Percentiles rank a stretch among this genome's conserved stretches.
phyloP scores from a whole-genome alignment of 2,329 filamentous ascomycete species.

The Fulvia fulva region DNA sequence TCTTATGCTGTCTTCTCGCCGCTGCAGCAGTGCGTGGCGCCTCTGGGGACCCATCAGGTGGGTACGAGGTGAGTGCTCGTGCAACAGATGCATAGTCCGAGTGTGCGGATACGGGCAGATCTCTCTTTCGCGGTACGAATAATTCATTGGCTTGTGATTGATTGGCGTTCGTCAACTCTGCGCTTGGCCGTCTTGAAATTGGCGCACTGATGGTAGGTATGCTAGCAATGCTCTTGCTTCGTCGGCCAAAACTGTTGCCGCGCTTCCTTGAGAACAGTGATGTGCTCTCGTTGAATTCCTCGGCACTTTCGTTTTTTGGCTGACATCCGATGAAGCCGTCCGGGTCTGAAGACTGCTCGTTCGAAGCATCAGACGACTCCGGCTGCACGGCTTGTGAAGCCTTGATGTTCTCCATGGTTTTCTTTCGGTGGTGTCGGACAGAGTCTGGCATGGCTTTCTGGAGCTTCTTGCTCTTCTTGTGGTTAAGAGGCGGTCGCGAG shows the following conservation, averaged over 20 bases:
- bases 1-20: slow-evolving; percentile 1
- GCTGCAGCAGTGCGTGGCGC: slow-evolving; percentile 2
- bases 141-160: background rate
- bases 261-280: slow-evolving; percentile 11
- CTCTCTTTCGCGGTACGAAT: background rate
- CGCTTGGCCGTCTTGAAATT: background rate
- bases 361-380: background rate
- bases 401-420: slow-evolving; percentile 18
- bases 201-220: background rate
- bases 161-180: background rate
- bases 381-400: background rate
- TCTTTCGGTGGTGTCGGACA: slow-evolving; percentile 20
- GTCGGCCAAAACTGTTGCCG: slow-evolving; percentile 22
- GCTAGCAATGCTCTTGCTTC: slow-evolving; percentile 14
- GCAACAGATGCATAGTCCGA: slow-evolving; percentile 3
- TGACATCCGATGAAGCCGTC: slow-evolving; percentile 5
- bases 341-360: slow-evolving; percentile 4
- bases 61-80: slow-evolving; percentile 8
- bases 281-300: slow-evolving; percentile 13
- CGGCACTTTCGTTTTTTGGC: slow-evolving; percentile 12
- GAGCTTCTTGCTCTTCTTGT: slow-evolving; percentile 27
- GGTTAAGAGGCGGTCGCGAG: background rate
- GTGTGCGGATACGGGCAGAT: background rate
- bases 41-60: background rate
- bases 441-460: slow-evolving; percentile 32